phyloP scores from a whole-genome alignment of 495 filamentous ascomycete species.

The Haplographium delicatum region DNA sequence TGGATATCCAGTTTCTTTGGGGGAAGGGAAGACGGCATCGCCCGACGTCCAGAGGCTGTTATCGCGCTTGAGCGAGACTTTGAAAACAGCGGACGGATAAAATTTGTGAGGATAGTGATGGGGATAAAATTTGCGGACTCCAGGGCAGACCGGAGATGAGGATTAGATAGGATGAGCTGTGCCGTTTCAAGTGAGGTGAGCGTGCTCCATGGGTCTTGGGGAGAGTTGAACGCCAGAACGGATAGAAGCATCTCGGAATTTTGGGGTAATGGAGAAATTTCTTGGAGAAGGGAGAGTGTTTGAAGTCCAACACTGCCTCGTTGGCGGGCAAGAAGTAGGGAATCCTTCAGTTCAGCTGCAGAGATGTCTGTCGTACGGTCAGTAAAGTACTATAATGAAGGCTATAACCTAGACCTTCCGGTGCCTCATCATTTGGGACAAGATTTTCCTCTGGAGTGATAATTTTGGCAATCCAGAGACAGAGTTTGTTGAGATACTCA shows the following conservation, averaged over 20 bases:
- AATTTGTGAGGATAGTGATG: conserved; percentile 45
- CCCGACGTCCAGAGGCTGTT: conserved; percentile 57
- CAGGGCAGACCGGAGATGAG: conserved; percentile 27
- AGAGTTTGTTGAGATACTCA: conserved; percentile 4
- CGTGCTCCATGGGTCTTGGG: conserved; percentile 50
- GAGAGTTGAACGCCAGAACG: conserved; percentile 42
- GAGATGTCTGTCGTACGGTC: conserved; percentile 1
- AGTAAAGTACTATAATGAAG: background rate
- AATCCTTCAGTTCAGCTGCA: background rate
- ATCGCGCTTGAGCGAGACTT: conserved; percentile 57
- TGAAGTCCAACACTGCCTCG: conserved; percentile 6
- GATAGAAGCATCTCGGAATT: conserved; percentile 27
- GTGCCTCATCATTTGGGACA: conserved; percentile 15
- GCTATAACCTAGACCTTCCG: conserved; percentile 4
- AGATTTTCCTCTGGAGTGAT: conserved; percentile 16
- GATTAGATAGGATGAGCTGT: conserved; percentile 38
- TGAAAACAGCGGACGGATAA: conserved; percentile 67
- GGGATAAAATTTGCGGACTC: conserved; percentile 36
- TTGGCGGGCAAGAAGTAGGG: conserved; percentile 5
- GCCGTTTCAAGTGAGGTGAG: conserved; percentile 29
- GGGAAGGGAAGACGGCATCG: conserved; percentile 39
- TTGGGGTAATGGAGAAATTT: conserved; percentile 16
- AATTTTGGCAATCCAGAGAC: conserved; percentile 18
- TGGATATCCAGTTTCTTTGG: conserved; percentile 37
- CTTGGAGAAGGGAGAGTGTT: conserved; percentile 24